Percentiles rank a stretch among this genome's conserved stretches.
Conservation (phyloP, 23 red algal genomes). For the Gracilaria gracilis region DNA sequence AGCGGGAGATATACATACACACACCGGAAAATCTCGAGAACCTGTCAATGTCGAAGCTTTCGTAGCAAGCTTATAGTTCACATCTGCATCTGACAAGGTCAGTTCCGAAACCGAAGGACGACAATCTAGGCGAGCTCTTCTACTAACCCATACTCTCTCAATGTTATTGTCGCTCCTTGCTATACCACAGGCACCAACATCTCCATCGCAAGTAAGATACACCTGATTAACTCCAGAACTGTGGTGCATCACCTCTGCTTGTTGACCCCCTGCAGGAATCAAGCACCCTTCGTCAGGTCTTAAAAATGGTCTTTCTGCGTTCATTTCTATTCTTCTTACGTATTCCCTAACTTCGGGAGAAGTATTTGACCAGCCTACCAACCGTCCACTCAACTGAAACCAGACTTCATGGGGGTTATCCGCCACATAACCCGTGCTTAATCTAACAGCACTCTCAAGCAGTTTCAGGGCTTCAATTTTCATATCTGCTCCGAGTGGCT, state of each 20-base stretch:
- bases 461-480: slow-evolving; percentile 6
- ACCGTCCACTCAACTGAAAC: slow-evolving; percentile 24
- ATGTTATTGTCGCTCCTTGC: not conserved
- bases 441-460: not conserved
- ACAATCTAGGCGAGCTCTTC: not conserved
- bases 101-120: not conserved
- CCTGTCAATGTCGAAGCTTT: not conserved
- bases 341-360: not conserved
- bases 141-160: not conserved
- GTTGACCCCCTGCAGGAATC: not conserved
- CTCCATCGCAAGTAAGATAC: not conserved
- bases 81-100: not conserved
- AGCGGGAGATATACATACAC: not conserved
- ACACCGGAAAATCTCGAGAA: not conserved
- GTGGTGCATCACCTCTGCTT: not conserved
- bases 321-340: not conserved
- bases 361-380: not conserved
- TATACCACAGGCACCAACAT: not conserved
- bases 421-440: not conserved
- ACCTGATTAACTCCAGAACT: not conserved
- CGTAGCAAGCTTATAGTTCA: not conserved
- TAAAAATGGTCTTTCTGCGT: not conserved
- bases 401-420: slow-evolving; percentile 1
- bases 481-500: not conserved
- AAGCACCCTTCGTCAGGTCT: not conserved